Base-by-base conservation (phyloP, 768 basidiomycete species). In the Termitomyces sp. region DNA sequence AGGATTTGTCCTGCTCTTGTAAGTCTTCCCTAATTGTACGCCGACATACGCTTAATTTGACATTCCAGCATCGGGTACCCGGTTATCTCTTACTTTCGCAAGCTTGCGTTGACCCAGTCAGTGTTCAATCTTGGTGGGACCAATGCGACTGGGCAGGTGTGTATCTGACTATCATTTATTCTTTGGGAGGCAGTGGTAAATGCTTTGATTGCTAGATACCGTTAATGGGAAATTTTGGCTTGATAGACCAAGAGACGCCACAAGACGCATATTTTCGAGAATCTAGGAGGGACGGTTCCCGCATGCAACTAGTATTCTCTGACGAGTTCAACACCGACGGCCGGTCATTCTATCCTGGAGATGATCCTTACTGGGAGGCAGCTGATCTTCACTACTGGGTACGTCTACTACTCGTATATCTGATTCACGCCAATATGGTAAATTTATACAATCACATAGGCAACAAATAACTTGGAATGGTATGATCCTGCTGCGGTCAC, bases 361-460 rank as follows among this genome's bases (percentile, higher is more conserved):
- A 92, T 61, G 91, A 93, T 68, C 91, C 91, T 3, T 92, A 88
- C 63, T 90, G 89, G 88, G 87, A 90, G 66, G 88, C 90, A 37
- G 85, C 73, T 21, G 78, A 92, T 69, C 75, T 92, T 34, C 85
- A 92, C 68, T 92, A 91, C 64, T 91, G 90, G 88, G 84, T 85
- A 56, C 54, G 65, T 55, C 42, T 19, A 35, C 16, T 27, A 17
- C 10, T 10, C 17, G 10, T 45, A 14, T 45, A 14, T 25, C 14
- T 8, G 35, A 38, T 38, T 3, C 11, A 44, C 17, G 5, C 16
- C 41, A n/a, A 42, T 21, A 52, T 23, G n/a, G 17, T 32, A 16
- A 17, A 35, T 31, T 17, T 4, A 31, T 25, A n/a, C 14, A 46
- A 32, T 21, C 45, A 21, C 14, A 40, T 41, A 78, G 78, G 69